phyloP scores from a whole-genome alignment of 2,329 filamentous ascomycete genomes.

The Alternaria panax region DNA sequence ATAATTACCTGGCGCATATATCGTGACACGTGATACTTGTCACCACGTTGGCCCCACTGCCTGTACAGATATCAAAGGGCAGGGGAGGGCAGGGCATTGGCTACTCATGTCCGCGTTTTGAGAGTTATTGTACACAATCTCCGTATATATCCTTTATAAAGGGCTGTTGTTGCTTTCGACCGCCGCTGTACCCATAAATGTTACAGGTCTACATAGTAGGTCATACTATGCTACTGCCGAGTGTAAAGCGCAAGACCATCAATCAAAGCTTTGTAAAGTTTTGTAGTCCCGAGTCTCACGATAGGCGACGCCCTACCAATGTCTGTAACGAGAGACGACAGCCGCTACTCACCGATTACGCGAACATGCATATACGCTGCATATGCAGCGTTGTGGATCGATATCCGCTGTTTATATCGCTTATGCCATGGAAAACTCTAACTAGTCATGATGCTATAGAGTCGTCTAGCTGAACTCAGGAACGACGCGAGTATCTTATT shows the following conservation, averaged over 20 bases:
- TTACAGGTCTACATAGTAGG: background rate
- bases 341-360: background rate
- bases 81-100: background rate
- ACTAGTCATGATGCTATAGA: background rate
- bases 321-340: background rate
- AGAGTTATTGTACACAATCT: background rate
- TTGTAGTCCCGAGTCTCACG: background rate
- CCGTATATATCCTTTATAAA: background rate
- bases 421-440: background rate
- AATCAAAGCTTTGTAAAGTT: background rate
- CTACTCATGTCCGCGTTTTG: background rate
- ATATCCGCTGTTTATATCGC: background rate
- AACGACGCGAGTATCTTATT: background rate
- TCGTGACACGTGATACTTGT: background rate
- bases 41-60: background rate
- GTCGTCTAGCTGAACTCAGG: background rate
- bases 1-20: background rate
- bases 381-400: background rate
- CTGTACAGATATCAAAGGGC: background rate
- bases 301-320: background rate
- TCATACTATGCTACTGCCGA: background rate
- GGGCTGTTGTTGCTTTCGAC: background rate
- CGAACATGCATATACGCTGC: background rate
- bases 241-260: background rate
- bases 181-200: background rate